Percentiles rank a stretch among this genome's conserved stretches.
phyloP scores from a whole-genome alignment of 192 early-diverging fungal genomes.

The Backusella macrospora region DNA sequence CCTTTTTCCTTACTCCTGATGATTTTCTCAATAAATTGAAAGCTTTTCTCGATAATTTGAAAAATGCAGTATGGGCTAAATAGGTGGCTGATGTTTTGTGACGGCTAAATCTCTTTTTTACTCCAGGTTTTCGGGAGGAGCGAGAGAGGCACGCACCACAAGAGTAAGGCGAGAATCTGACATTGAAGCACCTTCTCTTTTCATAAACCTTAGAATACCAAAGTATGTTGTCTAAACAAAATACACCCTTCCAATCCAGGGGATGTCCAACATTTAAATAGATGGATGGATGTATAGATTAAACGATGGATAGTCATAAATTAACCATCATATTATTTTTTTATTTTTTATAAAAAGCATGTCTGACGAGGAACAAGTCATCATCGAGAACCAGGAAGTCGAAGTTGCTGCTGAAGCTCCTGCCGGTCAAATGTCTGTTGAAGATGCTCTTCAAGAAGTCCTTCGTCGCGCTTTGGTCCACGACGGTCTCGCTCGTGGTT shows the following conservation, averaged over 20 bases:
- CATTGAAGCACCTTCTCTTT: slow-evolving; percentile 9
- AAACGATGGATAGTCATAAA: background rate
- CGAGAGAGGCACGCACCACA: too few species aligned
- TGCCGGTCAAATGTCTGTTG: slow-evolving; percentile 74
- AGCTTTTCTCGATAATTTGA: too few species aligned
- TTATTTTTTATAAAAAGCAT: slow-evolving; percentile 24
- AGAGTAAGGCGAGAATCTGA: background rate
- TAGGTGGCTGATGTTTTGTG: too few species aligned
- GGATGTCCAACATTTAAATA: background rate
- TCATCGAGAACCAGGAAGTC: slow-evolving; percentile 57
- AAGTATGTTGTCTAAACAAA: background rate
- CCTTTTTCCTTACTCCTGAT: too few species aligned
- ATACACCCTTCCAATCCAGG: background rate
- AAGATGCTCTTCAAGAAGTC: slow-evolving; percentile 98
- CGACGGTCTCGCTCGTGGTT: slow-evolving; percentile 97
- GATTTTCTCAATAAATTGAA: too few species aligned
- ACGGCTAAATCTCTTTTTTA: too few species aligned
- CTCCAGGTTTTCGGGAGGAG: too few species aligned
- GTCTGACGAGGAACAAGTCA: slow-evolving; percentile 47
- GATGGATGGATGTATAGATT: slow-evolving; percentile 1
- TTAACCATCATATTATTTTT: background rate
- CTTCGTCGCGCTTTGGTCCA: slow-evolving; percentile 93
- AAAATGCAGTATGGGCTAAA: too few species aligned
- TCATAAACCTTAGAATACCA: slow-evolving; percentile 17
- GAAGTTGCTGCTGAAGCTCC: slow-evolving; percentile 57